Conservation (phyloP, 140 eudicot species). For the Eryngium alpinum region DNA sequence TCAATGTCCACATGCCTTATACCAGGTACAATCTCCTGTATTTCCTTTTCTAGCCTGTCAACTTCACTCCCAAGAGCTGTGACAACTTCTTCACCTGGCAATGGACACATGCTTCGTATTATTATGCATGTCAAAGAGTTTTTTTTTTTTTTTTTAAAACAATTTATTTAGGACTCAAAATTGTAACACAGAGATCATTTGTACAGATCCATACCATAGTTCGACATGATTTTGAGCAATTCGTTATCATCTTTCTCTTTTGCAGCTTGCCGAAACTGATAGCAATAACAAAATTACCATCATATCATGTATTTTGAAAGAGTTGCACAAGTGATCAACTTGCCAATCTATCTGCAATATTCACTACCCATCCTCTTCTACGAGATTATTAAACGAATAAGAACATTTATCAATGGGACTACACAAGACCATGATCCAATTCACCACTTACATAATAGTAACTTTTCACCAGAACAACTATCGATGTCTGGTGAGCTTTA, state of each 20-base stretch:
- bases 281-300: neutral
- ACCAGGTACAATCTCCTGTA: slow-evolving; percentile 89
- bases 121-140: neutral
- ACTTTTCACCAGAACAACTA: neutral
- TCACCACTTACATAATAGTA: neutral
- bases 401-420: neutral
- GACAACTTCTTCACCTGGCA: slow-evolving; percentile 88
- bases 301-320: neutral
- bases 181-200: neutral
- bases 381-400: neutral
- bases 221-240: slow-evolving; percentile 73
- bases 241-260: slow-evolving; percentile 50
- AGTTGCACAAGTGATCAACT: neutral
- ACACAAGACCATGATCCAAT: neutral
- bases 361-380: neutral
- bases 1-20: slow-evolving; percentile 92
- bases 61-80: slow-evolving; percentile 96
- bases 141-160: too few relatives aligned
- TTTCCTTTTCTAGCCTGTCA: slow-evolving; percentile 88
- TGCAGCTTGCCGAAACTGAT: slow-evolving; percentile 84
- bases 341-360: neutral
- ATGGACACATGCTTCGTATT: neutral
- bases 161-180: too few relatives aligned
- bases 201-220: slow-evolving; percentile 47
- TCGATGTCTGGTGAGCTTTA: neutral